Conservation (phyloP, 2,329 filamentous ascomycete genomes). For the Calonectria leucothoes region DNA sequence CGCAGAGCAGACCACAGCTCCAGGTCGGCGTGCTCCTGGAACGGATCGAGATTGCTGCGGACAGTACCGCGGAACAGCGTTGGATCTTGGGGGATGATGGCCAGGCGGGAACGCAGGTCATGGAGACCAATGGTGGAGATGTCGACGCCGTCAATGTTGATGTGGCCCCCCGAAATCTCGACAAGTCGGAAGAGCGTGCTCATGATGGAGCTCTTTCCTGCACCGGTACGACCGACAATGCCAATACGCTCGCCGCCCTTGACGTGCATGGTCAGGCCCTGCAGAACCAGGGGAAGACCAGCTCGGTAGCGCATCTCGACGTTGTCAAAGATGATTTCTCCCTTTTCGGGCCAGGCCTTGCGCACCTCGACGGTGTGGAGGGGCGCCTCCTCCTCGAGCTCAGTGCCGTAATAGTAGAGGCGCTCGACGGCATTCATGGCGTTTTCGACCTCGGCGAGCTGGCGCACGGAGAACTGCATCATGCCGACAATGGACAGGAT, state of each 20-base stretch:
- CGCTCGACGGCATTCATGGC: conserved; percentile 98
- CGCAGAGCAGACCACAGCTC: conserved; percentile 83
- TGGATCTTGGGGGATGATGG: conserved; percentile 88
- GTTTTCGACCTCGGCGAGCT: conserved; percentile 95
- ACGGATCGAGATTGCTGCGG: conserved; percentile 83
- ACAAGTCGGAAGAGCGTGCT: conserved; percentile 82
- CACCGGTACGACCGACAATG: conserved; percentile 84
- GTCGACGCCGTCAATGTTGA: conserved; percentile 74
- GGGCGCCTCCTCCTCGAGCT: conserved; percentile 90
- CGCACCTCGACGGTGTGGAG: conserved; percentile 80
- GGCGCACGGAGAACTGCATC: conserved; percentile 94
- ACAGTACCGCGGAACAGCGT: conserved; percentile 86
- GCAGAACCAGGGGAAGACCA: conserved; percentile 78
- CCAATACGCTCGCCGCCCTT: conserved; percentile 82
- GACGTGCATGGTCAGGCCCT: conserved; percentile 78
- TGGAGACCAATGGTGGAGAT: conserved; percentile 81
- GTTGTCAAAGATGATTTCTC: conserved; percentile 81
- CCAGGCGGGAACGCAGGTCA: conserved; percentile 79
- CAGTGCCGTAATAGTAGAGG: conserved; percentile 87
- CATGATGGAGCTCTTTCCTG: conserved; percentile 88
- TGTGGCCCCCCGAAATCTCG: conserved; percentile 71
- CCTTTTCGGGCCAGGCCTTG: conserved; percentile 84
- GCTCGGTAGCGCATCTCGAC: conserved; percentile 84
- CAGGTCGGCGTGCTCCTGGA: conserved; percentile 80
- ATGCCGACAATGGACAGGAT: conserved; percentile 94